Base-by-base conservation (phyloP, 345 rosid species). In the Anacardium occidentale region DNA sequence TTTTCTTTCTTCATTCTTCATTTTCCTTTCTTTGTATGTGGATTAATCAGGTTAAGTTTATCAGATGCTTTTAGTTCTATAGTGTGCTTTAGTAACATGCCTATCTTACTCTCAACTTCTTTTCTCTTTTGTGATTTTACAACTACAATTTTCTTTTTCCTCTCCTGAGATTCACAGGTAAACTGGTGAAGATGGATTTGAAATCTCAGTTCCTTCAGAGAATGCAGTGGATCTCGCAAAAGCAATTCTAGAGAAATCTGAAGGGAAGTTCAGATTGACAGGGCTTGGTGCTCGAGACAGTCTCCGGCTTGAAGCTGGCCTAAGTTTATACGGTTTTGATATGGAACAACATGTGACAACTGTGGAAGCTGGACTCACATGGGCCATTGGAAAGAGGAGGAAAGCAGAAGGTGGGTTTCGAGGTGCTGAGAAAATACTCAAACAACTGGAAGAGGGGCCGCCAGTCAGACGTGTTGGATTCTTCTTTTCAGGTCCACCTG, bases 301-400 rank as follows among this genome's bases (percentile, higher is more conserved):
- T 80, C 95, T 96, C 64, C 85, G 98, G 62, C 93, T 96, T 25
- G 99, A 96, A 83, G 99, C 98, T 42, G 97, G 95, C 42, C 82
- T 96, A 4, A 93, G 97, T 70, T 78, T 91, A 44, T 96, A 93
- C 70, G 98, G 99, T 17, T 93, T 91, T 24, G 98, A 96, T 86
- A 92, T 96, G 96, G 98, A 91, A 77, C 98, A 91, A 54, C 98
- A 96, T 80, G 83, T 65, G 62, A 72, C 97, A 13, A 97, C 99
- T 0, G 92, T 93, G 4, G 99, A 96, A 77, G 98, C 99, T 12
- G 99, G 98, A 2, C 87, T 96, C 51, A 86, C 89, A 50, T 93
- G 99, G 99, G 99, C 99, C 54, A 90, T 93, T 68, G 99, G 99
- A 66, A 96, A 96, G 81, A 87, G 98, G 55, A 87, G 98, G 68